These are phyloP conservation scores for Globisporangium apiculatum DNA, from an alignment of 352 stramenopile genomes.

Conservation along the genomic window DNA sequence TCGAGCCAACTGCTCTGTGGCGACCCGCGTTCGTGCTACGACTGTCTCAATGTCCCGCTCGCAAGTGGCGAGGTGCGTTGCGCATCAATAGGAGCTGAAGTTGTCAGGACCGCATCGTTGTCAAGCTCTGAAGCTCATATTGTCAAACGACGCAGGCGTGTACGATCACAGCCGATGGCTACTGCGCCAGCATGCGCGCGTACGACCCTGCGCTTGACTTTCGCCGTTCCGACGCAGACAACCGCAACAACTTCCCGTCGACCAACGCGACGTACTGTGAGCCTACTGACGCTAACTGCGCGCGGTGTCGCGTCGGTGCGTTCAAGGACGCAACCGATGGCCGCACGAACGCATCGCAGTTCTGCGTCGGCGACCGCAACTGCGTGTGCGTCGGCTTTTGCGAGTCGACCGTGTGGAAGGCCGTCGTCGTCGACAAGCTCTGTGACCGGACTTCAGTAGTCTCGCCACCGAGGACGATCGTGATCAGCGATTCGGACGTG, in stretches of 20 bases:
- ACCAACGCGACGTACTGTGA: constrained; percentile 54
- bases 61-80: neutral
- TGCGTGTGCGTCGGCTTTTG: too few relatives aligned
- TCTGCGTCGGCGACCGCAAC: too few relatives aligned
- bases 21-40: constrained; percentile 22
- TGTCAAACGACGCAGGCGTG: constrained; percentile 11
- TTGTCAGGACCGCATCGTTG: constrained; percentile 9
- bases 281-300: constrained; percentile 23
- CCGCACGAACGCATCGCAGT: too few relatives aligned
- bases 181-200: constrained; percentile 38
- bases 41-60: constrained; percentile 29
- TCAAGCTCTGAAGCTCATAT: neutral
- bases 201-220: constrained; percentile 41
- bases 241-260: constrained; percentile 46
- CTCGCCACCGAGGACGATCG: too few relatives aligned
- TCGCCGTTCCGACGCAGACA: constrained; percentile 15
- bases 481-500: too few relatives aligned
- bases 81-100: neutral
- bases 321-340: constrained; percentile 23
- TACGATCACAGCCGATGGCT: constrained; percentile 44
- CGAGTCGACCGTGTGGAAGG: too few relatives aligned
- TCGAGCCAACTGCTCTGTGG: constrained; percentile 35
- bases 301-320: constrained; percentile 5
- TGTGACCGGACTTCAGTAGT: too few relatives aligned
- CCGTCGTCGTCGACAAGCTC: too few relatives aligned